phyloP scores from a whole-genome alignment of 441 rosid genomes.

The Pelargonium cotyledonis region DNA sequence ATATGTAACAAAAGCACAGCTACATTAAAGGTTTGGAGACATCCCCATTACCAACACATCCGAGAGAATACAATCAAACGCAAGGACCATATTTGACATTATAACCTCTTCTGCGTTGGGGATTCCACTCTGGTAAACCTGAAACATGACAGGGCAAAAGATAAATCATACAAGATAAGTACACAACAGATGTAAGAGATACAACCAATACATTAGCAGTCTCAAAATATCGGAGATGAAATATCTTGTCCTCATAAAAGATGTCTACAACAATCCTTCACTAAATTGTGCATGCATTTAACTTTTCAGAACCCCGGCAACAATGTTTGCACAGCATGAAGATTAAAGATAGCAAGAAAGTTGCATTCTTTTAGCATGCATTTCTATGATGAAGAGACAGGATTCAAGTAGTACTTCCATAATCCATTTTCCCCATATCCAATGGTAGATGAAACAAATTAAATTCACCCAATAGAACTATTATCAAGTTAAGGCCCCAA shows the following conservation, averaged over 20 bases:
- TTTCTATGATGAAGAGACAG: neutral
- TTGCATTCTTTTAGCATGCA: constrained; percentile 2
- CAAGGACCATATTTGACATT: constrained; percentile 73
- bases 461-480: no score
- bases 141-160: constrained; percentile 21
- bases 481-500: no score
- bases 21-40: constrained; percentile 16
- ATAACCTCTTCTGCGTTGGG: constrained; percentile 53
- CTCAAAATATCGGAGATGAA: constrained; percentile 13
- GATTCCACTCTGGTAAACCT: constrained; percentile 76
- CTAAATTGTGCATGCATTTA: neutral
- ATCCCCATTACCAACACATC: constrained; percentile 68
- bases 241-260: constrained; percentile 12
- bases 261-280: constrained; percentile 9
- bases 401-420: neutral
- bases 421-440: no score
- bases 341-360: constrained; percentile 1
- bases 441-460: no score
- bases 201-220: constrained; percentile 9
- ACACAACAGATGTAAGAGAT: neutral
- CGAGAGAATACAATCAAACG: constrained; percentile 65
- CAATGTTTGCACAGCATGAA: neutral
- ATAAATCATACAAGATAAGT: constrained; percentile 6
- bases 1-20: constrained; percentile 10
- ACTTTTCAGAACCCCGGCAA: constrained; percentile 7